Conservation (phyloP, 352 stramenopile genomes). For the Thalassiosira gravida region DNA sequence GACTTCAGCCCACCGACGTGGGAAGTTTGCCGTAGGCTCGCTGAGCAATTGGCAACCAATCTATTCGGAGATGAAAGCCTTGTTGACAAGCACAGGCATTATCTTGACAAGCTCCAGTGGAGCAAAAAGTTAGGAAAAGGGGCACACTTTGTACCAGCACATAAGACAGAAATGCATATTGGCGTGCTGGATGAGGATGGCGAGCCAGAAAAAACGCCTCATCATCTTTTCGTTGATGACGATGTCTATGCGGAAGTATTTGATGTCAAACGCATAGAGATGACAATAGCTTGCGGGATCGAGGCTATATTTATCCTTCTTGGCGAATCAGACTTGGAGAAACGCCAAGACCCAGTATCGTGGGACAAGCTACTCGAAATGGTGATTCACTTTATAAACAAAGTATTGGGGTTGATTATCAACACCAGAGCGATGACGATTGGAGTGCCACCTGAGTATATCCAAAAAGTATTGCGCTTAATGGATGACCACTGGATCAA, state of each 20-base stretch:
- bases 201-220: conserved; percentile 7
- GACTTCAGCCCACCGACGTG: conserved; percentile 30
- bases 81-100: conserved; percentile 24
- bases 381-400: conserved; percentile 23
- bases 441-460: conserved; percentile 9
- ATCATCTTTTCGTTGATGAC: conserved; percentile 35
- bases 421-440: conserved; percentile 27
- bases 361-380: conserved; percentile 46
- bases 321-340: conserved; percentile 4
- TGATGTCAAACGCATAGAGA: conserved; percentile 14
- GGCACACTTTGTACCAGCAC: not conserved
- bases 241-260: conserved; percentile 34
- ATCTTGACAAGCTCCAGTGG: conserved; percentile 30
- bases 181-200: conserved; percentile 10
- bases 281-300: conserved; percentile 24
- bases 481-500: not conserved
- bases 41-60: conserved; percentile 13
- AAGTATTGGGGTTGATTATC: conserved; percentile 23
- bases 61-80: conserved; percentile 17
- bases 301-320: conserved; percentile 45
- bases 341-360: conserved; percentile 22
- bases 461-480: not conserved
- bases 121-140: not conserved
- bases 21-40: conserved; percentile 6
- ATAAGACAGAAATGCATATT: no score